A percentile compares a stretch with the other conserved stretches of the same genome.
Evolutionary conservation across 1,284 basidiomycete species (phyloP).

Genomic region (Kwoniella shivajii): DNA sequence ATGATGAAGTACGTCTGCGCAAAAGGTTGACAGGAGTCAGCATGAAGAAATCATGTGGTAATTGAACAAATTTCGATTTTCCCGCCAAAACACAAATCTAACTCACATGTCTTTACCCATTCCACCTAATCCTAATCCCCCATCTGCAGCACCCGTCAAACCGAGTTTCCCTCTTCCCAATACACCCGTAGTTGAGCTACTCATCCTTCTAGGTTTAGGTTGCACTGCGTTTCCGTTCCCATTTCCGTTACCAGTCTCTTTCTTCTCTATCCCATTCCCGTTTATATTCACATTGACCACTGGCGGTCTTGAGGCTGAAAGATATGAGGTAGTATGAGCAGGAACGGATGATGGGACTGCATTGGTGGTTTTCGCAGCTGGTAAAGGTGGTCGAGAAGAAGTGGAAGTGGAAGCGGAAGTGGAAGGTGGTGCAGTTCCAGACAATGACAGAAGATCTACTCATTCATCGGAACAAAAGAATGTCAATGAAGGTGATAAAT

Average conservation of each 20-base stretch:
- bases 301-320: slow-evolving; percentile 40
- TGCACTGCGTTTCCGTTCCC: slow-evolving; percentile 3
- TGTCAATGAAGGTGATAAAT: not conserved
- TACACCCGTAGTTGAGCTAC: slow-evolving; percentile 49
- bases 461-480: not conserved
- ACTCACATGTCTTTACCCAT: slow-evolving; percentile 38
- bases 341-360: slow-evolving; percentile 43
- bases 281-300: slow-evolving; percentile 8
- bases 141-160: slow-evolving; percentile 40
- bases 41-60: too few species aligned
- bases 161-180: slow-evolving; percentile 49
- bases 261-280: slow-evolving; percentile 4
- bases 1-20: slow-evolving; percentile 28
- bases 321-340: slow-evolving; percentile 30
- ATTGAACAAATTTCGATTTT: not conserved
- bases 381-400: slow-evolving; percentile 14
- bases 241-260: slow-evolving; percentile 6
- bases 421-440: slow-evolving; percentile 14
- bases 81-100: not conserved
- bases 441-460: slow-evolving; percentile 45
- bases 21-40: too few species aligned
- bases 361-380: slow-evolving; percentile 15
- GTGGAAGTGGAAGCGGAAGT: not conserved
- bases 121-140: slow-evolving; percentile 22
- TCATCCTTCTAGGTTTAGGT: slow-evolving; percentile 44